phyloP scores from a whole-genome alignment of 768 basidiomycete genomes.

The Podaxis pistillaris region DNA sequence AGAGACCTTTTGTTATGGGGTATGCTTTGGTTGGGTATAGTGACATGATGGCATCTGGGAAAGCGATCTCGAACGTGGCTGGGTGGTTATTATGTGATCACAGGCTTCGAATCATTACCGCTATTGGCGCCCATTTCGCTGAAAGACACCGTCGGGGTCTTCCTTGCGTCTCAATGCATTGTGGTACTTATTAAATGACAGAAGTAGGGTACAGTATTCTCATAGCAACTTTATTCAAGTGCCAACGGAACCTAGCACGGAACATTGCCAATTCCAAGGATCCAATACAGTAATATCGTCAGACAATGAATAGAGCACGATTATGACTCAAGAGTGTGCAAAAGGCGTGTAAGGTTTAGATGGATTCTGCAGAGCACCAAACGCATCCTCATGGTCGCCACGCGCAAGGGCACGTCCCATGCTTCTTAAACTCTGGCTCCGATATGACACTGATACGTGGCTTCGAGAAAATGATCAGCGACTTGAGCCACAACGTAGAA shows the following conservation, averaged over 20 bases:
- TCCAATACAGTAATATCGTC: no score
- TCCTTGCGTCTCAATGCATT: neutral
- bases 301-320: no score
- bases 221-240: neutral
- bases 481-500: neutral
- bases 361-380: neutral
- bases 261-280: neutral
- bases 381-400: neutral
- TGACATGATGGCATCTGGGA: slow-evolving; percentile 26
- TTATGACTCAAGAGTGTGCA: neutral
- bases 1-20: slow-evolving; percentile 29
- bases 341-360: neutral
- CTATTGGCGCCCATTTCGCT: neutral
- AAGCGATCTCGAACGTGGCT: neutral
- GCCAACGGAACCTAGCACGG: neutral
- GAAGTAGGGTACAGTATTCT: neutral
- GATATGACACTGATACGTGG: neutral
- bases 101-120: neutral
- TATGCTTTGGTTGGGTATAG: slow-evolving; percentile 35
- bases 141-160: neutral
- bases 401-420: neutral
- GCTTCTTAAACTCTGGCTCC: neutral
- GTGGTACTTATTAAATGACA: neutral
- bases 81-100: neutral
- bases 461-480: neutral